These are phyloP conservation scores for Chytriomyces sp. DNA, from an alignment of 192 early-diverging fungal species.

Conservation along the genomic window DNA sequence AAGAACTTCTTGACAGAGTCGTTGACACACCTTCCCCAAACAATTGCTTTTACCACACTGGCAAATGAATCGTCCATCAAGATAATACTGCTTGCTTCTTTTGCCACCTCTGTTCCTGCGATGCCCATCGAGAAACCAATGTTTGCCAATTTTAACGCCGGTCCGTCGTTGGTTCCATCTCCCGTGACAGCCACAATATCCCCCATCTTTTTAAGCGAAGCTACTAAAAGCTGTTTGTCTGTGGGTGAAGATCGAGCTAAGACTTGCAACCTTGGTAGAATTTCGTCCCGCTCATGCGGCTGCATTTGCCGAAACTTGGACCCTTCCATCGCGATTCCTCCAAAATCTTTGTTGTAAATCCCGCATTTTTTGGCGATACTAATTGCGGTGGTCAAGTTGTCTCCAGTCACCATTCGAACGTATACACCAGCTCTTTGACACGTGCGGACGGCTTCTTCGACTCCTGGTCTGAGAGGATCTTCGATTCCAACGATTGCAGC, in stretches of 20 bases:
- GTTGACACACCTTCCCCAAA: slow-evolving; percentile 95
- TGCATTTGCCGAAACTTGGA: slow-evolving; percentile 76
- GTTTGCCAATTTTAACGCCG: slow-evolving; percentile 86
- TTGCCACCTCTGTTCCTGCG: slow-evolving; percentile 94
- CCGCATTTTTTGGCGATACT: slow-evolving; percentile 60
- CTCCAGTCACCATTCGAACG: slow-evolving; percentile 84
- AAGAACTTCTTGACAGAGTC: slow-evolving; percentile 95
- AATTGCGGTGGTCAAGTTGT: slow-evolving; percentile 73
- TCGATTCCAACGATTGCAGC: slow-evolving; percentile 85
- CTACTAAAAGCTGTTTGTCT: slow-evolving; percentile 88
- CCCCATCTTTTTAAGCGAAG: slow-evolving; percentile 68
- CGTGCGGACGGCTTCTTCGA: slow-evolving; percentile 73
- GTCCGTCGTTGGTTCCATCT: slow-evolving; percentile 97
- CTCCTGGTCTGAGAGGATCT: slow-evolving; percentile 84
- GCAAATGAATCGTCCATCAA: slow-evolving; percentile 92
- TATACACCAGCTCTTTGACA: slow-evolving; percentile 85
- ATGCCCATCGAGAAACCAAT: slow-evolving; percentile 95
- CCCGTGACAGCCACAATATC: slow-evolving; percentile 96
- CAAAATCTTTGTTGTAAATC: slow-evolving; percentile 54
- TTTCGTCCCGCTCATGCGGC: slow-evolving; percentile 57
- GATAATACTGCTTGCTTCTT: slow-evolving; percentile 93
- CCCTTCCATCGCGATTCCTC: slow-evolving; percentile 71
- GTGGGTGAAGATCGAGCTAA: slow-evolving; percentile 86
- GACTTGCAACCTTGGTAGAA: slow-evolving; percentile 66
- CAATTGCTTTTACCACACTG: slow-evolving; percentile 89